Conservation (phyloP, 345 rosid genomes). For the Cardamine occulta region DNA sequence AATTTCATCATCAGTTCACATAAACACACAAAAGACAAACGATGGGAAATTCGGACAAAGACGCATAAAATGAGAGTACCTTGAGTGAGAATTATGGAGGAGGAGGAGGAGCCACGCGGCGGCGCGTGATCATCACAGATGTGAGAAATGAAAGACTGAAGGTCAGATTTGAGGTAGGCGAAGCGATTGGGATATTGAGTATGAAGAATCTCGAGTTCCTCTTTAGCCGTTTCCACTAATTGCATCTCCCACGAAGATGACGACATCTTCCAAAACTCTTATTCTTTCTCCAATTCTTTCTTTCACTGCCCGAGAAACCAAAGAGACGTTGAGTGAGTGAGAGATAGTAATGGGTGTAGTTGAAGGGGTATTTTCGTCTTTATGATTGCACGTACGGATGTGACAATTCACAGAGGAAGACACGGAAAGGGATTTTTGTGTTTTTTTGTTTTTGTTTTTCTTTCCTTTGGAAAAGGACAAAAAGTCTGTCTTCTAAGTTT, state of each 20-base stretch:
- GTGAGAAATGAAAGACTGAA: conserved; percentile 49
- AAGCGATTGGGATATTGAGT: conserved; percentile 52
- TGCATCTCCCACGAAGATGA: conserved; percentile 48
- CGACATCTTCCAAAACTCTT: neutral
- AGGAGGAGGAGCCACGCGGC: conserved; percentile 9
- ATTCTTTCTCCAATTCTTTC: conserved; percentile 28
- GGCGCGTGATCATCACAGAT: conserved; percentile 47
- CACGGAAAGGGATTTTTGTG: conserved; percentile 29
- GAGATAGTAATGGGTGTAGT: neutral
- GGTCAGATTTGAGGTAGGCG: conserved; percentile 50
- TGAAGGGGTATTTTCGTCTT: conserved; percentile 32
- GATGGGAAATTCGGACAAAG: neutral
- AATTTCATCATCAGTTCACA: neutral
- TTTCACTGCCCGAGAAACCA: neutral
- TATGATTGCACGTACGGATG: conserved; percentile 34
- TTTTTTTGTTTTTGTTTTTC: neutral
- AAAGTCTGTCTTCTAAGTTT: conserved; percentile 12
- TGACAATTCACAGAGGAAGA: conserved; percentile 40
- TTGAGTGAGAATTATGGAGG: conserved; percentile 48
- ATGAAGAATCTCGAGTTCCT: conserved; percentile 53
- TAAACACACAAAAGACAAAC: neutral
- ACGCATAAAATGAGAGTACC: conserved; percentile 35
- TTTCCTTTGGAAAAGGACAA: neutral
- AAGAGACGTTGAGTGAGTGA: neutral
- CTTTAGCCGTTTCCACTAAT: conserved; percentile 48